A percentile compares a stretch with the other conserved stretches of the same genome.
Conservation (phyloP, 257 asterid genomes). For the Gentiana straminea region DNA sequence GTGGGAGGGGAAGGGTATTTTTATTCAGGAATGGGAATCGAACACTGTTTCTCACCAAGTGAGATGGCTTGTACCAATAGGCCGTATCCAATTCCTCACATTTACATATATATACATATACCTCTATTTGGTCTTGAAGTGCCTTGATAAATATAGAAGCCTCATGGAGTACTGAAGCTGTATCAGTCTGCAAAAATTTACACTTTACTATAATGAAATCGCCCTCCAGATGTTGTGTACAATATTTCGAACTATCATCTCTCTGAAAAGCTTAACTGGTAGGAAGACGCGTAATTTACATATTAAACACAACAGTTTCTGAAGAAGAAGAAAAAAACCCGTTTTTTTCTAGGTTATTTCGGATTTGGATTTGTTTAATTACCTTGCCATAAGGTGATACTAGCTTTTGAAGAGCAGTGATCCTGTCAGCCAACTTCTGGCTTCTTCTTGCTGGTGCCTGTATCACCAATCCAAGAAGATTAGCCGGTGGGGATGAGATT, state of each 20-base stretch:
- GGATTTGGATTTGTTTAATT: not conserved
- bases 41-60: too few relatives aligned
- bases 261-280: too few relatives aligned
- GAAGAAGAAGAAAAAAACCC: not conserved
- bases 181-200: constrained; percentile 39
- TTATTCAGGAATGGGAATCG: too few relatives aligned
- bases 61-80: too few relatives aligned
- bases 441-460: constrained; percentile 28
- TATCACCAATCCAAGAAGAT: not conserved
- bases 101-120: constrained; percentile 1
- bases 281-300: too few relatives aligned
- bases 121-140: constrained; percentile 50
- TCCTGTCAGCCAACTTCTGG: constrained; percentile 44
- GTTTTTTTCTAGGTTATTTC: not conserved
- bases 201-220: not conserved
- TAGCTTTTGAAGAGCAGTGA: constrained; percentile 54
- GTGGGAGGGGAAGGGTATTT: too few relatives aligned
- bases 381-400: constrained; percentile 77
- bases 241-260: too few relatives aligned
- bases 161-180: constrained; percentile 57
- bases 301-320: too few relatives aligned
- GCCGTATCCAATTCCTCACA: too few relatives aligned
- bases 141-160: constrained; percentile 42
- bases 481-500: too few relatives aligned
- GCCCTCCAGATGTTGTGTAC: too few relatives aligned